Conservation (phyloP, 179 eudicot species). For the Gypsophila paniculata region DNA sequence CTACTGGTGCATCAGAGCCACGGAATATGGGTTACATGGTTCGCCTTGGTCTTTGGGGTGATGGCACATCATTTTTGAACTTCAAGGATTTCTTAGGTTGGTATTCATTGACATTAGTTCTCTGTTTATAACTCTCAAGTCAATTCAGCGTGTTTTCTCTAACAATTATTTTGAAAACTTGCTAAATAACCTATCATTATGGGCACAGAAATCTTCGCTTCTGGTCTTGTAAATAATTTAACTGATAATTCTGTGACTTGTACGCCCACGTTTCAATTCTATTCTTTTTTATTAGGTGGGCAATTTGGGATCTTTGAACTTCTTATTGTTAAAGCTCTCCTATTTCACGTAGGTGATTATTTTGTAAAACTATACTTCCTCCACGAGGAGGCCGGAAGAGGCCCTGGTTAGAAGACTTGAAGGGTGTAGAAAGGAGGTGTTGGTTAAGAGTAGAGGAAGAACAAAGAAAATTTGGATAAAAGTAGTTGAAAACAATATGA, state of each 20-base stretch:
- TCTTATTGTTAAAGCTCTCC: not conserved
- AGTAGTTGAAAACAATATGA: too few relatives aligned
- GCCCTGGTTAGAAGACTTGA: too few relatives aligned
- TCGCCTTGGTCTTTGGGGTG: slow-evolving; percentile 99
- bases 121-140: not conserved
- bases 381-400: too few relatives aligned
- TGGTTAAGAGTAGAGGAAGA: too few relatives aligned
- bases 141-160: not conserved
- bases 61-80: slow-evolving; percentile 71
- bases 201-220: too few relatives aligned
- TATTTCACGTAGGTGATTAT: too few relatives aligned
- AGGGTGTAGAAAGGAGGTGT: too few relatives aligned
- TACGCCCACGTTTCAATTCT: not conserved
- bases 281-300: not conserved
- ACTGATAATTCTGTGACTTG: not conserved
- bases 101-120: slow-evolving; percentile 8
- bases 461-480: too few relatives aligned
- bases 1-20: slow-evolving; percentile 99
- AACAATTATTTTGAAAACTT: not conserved
- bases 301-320: slow-evolving; percentile 1
- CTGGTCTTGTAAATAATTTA: not conserved
- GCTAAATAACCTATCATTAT: not conserved
- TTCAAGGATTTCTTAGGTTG: slow-evolving; percentile 83
- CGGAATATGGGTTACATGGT: slow-evolving; percentile 98
- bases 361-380: too few relatives aligned